Conservation (phyloP, 805 yeast genomes). For the Huiozyma sinensis region DNA sequence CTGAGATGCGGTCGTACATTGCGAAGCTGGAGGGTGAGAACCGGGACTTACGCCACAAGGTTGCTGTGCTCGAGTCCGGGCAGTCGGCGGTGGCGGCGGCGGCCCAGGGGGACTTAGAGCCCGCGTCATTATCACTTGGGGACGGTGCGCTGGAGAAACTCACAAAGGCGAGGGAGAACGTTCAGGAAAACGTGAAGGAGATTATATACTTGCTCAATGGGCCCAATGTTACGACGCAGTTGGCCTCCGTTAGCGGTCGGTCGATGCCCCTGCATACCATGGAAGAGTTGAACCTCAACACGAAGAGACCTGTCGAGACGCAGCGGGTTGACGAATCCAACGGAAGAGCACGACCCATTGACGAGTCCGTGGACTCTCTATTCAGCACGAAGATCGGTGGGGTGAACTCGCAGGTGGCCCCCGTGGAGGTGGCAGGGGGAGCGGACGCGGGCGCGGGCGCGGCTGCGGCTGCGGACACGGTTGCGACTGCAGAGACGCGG, state of each 20-base stretch:
- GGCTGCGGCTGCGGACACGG: neutral
- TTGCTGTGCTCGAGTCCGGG: slow-evolving; percentile 5
- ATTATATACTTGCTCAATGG: slow-evolving; percentile 25
- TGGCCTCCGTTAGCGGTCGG: slow-evolving; percentile 16
- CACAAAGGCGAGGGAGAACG: slow-evolving; percentile 16
- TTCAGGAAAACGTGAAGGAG: slow-evolving; percentile 28
- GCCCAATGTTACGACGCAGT: slow-evolving; percentile 18
- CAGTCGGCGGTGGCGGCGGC: neutral
- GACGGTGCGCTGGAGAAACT: neutral
- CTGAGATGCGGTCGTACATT: slow-evolving; percentile 46
- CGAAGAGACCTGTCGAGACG: neutral
- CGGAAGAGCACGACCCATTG: neutral
- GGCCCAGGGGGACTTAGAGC: too few species aligned
- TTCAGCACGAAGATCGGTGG: neutral
- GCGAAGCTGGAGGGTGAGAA: slow-evolving; percentile 46
- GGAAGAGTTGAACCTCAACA: slow-evolving; percentile 17
- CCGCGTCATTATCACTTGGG: neutral
- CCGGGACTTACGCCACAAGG: slow-evolving; percentile 24
- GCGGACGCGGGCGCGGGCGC: neutral
- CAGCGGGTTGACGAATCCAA: neutral
- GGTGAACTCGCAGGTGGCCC: neutral
- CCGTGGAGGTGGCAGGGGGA: neutral
- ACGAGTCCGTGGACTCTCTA: neutral
- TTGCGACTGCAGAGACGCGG: neutral
- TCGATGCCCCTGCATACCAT: slow-evolving; percentile 13